Conservation (phyloP, 352 stramenopile genomes). For the Phytophthora lateralis region DNA sequence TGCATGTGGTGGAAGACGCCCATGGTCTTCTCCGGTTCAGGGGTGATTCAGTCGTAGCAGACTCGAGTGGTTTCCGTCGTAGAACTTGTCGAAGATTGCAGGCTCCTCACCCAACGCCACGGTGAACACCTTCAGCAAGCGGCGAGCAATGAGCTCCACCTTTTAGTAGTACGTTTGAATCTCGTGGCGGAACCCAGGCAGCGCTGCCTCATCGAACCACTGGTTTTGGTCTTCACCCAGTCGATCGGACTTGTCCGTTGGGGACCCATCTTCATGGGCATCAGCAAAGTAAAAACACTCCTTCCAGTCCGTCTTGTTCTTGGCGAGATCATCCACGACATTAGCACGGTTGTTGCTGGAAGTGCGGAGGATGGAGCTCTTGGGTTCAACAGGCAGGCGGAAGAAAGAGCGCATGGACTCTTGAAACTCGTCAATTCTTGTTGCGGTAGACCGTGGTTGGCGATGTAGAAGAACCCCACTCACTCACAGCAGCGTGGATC, state of each 20-base stretch:
- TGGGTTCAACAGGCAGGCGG: constrained; percentile 59
- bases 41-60: constrained; percentile 89
- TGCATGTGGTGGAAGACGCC: constrained; percentile 20
- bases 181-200: constrained; percentile 60
- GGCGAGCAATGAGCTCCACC: constrained; percentile 53
- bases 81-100: constrained; percentile 62
- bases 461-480: constrained; percentile 94
- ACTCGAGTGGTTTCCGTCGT: constrained; percentile 70
- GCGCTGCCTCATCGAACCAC: constrained; percentile 46
- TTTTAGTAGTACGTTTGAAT: constrained; percentile 44
- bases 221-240: constrained; percentile 89
- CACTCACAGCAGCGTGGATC: constrained; percentile 36
- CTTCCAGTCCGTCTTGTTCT: constrained; percentile 93
- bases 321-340: constrained; percentile 94
- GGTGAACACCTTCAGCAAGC: constrained; percentile 55
- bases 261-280: constrained; percentile 37
- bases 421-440: constrained; percentile 73
- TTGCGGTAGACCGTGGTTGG: constrained; percentile 72
- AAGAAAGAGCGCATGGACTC: constrained; percentile 86
- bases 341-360: constrained; percentile 89
- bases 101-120: constrained; percentile 45
- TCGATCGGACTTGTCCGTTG: constrained; percentile 54
- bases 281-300: constrained; percentile 68
- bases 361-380: constrained; percentile 64
- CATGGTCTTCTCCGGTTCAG: too few relatives aligned